Evolutionary conservation across 164 flowering plant species (phyloP), one percentile per base, ranked within the genome.

Genomic region (Aristolochia fimbriata): DNA sequence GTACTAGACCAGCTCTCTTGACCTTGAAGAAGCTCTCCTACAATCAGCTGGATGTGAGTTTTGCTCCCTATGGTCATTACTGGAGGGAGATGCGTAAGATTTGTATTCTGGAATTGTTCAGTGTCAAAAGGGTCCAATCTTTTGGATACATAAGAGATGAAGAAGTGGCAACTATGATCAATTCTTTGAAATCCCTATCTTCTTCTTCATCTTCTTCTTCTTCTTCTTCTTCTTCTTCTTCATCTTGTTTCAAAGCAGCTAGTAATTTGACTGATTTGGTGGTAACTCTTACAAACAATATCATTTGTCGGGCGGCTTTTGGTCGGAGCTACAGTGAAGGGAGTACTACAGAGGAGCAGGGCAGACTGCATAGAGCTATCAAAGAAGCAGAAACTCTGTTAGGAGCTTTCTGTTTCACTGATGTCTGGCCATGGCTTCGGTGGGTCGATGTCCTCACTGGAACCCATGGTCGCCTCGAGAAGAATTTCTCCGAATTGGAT

Each of bases 81-180:
- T 60, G 62, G 62, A 60, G 51, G 33, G n/a, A 45, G 9, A 45
- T 59, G 51, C 49, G 61, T 13, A 59, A 59, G 30, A 43, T 46
- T 17, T 47, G 41, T 25, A 24, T 25, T 4, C 62, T 47, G 9
- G 54, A 60, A 17, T 45, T 60, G 43, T 30, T 60, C 21, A 60
- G 20, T 16, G n/a, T 20, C 62, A 60, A 60, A 41, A 47, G 54
- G 53, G 62, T 46, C 16, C 27, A 43, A n/a, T 59, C 61, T 6
- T 59, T 59, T 22, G 1, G 27, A 15, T 21, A 15, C 19, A 30
- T 47, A 23, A 47, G 62, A 22, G 21, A 60, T 14, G 62, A 48
- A 4, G 62, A 60, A 30, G 54, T 60, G 13, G 62, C 41, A 9
- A 23, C 7, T 11, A 24, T 60, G 62, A 49, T 60, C 17, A 3